phyloP scores from a whole-genome alignment of 768 basidiomycete species.

The Leucocoprinus birnbaumii region DNA sequence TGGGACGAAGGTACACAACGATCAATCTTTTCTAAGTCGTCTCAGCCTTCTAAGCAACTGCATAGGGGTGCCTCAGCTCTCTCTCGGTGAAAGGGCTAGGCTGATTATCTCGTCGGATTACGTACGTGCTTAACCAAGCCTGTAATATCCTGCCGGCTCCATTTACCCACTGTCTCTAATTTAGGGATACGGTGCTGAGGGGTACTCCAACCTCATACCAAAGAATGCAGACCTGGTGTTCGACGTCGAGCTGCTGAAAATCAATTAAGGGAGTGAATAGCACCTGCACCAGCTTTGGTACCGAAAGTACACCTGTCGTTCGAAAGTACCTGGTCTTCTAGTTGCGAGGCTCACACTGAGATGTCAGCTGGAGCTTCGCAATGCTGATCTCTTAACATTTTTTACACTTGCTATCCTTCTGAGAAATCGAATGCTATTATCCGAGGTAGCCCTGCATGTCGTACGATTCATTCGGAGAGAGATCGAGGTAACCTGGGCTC shows the following conservation, averaged over 20 bases:
- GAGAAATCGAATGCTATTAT: too few relatives aligned
- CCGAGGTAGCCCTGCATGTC: too few relatives aligned
- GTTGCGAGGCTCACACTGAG: too few relatives aligned
- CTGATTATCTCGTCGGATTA: constrained; percentile 73
- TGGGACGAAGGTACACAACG: constrained; percentile 79
- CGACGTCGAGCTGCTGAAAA: constrained; percentile 80
- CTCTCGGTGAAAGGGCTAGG: constrained; percentile 69
- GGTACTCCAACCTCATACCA: constrained; percentile 80
- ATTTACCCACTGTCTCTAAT: constrained; percentile 2
- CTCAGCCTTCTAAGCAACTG: background rate
- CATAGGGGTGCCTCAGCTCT: constrained; percentile 73
- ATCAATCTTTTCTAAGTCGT: background rate
- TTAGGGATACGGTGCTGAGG: constrained; percentile 71
- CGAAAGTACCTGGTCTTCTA: too few relatives aligned
- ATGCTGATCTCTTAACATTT: too few relatives aligned
- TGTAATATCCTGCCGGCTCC: background rate
- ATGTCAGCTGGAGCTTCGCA: too few relatives aligned
- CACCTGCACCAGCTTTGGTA: too few relatives aligned
- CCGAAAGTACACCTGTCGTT: too few relatives aligned
- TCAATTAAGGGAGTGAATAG: constrained; percentile 33
- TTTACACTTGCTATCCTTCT: too few relatives aligned
- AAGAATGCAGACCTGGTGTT: constrained; percentile 72
- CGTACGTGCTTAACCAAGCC: constrained; percentile 40
- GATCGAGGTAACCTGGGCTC: too few relatives aligned
- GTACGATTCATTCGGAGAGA: too few relatives aligned